A percentile compares a stretch with the other conserved stretches of the same genome.
Evolutionary conservation across 139 green algal species (phyloP).

Genomic region (Haematococcus lacustris): DNA sequence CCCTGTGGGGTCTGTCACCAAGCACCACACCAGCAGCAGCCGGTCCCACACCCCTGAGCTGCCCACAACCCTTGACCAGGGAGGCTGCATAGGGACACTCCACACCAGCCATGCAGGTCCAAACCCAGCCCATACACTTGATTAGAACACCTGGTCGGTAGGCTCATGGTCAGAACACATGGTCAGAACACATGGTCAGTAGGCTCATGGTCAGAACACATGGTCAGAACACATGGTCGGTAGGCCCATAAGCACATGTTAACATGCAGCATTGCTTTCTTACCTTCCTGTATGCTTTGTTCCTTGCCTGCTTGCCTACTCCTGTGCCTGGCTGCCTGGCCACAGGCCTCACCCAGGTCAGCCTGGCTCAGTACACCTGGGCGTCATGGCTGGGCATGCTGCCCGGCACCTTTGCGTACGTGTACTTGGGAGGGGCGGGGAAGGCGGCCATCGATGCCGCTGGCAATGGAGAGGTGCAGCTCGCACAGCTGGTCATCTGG

Average conservation of each 20-base stretch:
- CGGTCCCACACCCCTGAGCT: no score
- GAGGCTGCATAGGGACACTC: no score
- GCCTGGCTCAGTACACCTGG: constrained; percentile 46
- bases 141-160: no score
- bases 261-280: not conserved
- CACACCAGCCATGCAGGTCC: no score
- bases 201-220: no score
- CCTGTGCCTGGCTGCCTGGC: not conserved
- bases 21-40: no score
- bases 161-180: no score
- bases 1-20: no score
- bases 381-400: constrained; percentile 78
- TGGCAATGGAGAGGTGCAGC: not conserved
- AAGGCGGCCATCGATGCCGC: constrained; percentile 44
- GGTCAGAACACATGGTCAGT: no score
- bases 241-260: not conserved
- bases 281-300: not conserved
- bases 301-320: not conserved
- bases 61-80: no score
- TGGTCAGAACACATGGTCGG: not conserved
- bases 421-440: constrained; percentile 55
- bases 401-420: constrained; percentile 74
- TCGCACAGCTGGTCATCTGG: not conserved
- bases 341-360: constrained; percentile 45
- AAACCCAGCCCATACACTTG: no score